Conservation (phyloP, 1,139 yeast species). For the Hanseniaspora uvarum region DNA sequence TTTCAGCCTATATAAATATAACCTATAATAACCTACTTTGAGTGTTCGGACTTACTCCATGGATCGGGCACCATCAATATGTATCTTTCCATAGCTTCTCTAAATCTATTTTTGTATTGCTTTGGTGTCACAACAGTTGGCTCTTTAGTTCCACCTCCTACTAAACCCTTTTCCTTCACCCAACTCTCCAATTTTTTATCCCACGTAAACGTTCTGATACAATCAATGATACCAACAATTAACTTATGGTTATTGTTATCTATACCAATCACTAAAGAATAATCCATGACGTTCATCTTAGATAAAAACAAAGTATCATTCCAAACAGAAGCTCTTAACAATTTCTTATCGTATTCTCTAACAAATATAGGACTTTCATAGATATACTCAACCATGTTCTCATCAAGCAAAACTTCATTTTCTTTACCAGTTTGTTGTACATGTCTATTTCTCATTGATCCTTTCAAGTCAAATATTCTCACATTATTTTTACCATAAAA, state of each 20-base stretch:
- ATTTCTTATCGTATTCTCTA: conserved; percentile 78
- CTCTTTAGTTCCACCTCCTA: conserved; percentile 78
- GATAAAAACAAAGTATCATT: conserved; percentile 90
- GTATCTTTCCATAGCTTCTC: conserved; percentile 97
- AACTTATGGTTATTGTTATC: conserved; percentile 56
- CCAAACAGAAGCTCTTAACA: conserved; percentile 79
- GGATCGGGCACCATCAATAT: conserved; percentile 89
- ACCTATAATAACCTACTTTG: background rate
- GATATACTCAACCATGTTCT: conserved; percentile 95
- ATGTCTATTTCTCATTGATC: conserved; percentile 94
- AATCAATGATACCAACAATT: conserved; percentile 91
- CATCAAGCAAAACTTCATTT: conserved; percentile 88
- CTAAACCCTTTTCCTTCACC: conserved; percentile 91
- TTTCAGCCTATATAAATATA: background rate
- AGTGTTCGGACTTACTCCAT: conserved; percentile 40
- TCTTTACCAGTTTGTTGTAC: conserved; percentile 94
- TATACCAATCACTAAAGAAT: conserved; percentile 86
- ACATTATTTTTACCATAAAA: conserved; percentile 77
- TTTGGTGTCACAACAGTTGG: conserved; percentile 97
- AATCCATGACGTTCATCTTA: conserved; percentile 98
- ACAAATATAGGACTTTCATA: conserved; percentile 94
- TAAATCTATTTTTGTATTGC: conserved; percentile 82
- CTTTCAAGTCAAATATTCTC: conserved; percentile 88
- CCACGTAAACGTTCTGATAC: conserved; percentile 95
- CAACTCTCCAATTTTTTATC: conserved; percentile 96